These are phyloP conservation scores for Tieghemiomyces parasiticus DNA, from an alignment of 192 early-diverging fungal genomes.

Conservation along the genomic window DNA sequence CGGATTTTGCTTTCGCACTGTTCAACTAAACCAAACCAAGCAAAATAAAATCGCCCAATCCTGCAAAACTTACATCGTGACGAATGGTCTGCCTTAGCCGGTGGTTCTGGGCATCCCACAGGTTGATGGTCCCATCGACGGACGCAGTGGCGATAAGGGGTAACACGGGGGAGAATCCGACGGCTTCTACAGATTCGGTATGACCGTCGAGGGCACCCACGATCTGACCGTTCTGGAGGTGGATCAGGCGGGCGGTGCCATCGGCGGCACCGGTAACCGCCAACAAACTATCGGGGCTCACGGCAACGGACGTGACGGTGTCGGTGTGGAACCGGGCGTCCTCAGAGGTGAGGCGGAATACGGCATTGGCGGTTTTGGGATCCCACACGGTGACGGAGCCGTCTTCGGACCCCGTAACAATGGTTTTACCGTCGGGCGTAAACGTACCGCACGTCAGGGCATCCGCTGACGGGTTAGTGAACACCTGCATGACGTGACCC, in stretches of 20 bases:
- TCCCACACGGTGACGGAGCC: constrained; percentile 79
- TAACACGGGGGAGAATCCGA: constrained; percentile 51
- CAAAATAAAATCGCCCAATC: too few relatives aligned
- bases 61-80: constrained; percentile 48
- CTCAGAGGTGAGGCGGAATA: constrained; percentile 37
- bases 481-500: constrained; percentile 87
- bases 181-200: constrained; percentile 70
- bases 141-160: constrained; percentile 73
- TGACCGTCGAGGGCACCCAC: constrained; percentile 6
- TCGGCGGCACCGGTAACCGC: constrained; percentile 74
- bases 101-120: constrained; percentile 85
- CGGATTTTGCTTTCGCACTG: too few relatives aligned
- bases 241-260: constrained; percentile 59
- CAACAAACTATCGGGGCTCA: constrained; percentile 59
- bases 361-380: constrained; percentile 67
- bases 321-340: constrained; percentile 80
- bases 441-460: constrained; percentile 79
- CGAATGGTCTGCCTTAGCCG: constrained; percentile 62
- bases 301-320: constrained; percentile 54
- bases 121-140: constrained; percentile 71
- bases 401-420: constrained; percentile 78
- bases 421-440: constrained; percentile 75
- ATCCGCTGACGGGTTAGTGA: constrained; percentile 74
- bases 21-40: too few relatives aligned
- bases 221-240: constrained; percentile 53